phyloP scores from a whole-genome alignment of 2,329 filamentous ascomycete species.

The Calonectria ilicicola region DNA sequence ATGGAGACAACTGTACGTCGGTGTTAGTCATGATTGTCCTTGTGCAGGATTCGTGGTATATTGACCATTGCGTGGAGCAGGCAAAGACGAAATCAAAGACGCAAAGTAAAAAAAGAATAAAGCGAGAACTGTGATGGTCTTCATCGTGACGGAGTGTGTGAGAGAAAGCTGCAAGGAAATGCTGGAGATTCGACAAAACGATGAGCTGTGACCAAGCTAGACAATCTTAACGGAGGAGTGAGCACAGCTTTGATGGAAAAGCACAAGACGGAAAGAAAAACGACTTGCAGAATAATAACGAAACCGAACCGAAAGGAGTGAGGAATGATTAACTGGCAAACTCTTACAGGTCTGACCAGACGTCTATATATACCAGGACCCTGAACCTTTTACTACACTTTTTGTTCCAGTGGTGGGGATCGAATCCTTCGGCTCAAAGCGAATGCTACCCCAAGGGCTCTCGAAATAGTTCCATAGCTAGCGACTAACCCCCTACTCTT shows the following conservation, averaged over 20 bases:
- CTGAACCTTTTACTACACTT: not conserved
- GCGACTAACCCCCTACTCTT: not conserved
- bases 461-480: not conserved
- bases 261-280: not conserved
- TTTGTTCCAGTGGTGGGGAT: too few species aligned
- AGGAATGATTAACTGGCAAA: not conserved
- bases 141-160: conserved; percentile 34
- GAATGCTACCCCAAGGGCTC: not conserved
- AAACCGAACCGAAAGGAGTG: not conserved
- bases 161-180: not conserved
- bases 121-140: conserved; percentile 33
- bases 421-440: not conserved
- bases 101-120: conserved; percentile 33
- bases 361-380: not conserved
- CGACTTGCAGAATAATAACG: not conserved
- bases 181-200: conserved; percentile 9
- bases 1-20: not conserved
- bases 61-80: conserved; percentile 31
- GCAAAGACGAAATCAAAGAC: conserved; percentile 31
- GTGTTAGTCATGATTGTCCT: not conserved
- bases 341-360: not conserved
- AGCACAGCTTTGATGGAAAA: conserved; percentile 23
- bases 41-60: not conserved
- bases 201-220: not conserved
- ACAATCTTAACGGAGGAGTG: not conserved